Base-by-base conservation (phyloP, 345 rosid species). In the Populus davidiana region DNA sequence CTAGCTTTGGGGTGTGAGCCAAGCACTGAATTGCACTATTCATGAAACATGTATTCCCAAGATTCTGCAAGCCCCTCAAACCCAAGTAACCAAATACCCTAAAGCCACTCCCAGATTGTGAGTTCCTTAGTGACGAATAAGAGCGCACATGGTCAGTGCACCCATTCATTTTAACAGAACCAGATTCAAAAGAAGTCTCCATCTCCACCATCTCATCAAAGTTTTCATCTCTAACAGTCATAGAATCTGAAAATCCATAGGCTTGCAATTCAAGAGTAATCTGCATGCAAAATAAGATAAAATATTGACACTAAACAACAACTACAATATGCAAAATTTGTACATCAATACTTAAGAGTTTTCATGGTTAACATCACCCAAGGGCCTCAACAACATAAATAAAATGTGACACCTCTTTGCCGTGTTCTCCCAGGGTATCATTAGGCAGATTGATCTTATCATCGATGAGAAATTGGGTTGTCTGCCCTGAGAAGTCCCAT, bases 11-110 rank as follows among this genome's bases (percentile, higher is more conserved):
- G 65, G 95, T 93, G 86, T 92, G 97, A 12, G 92, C 94, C 84
- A 96, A 87, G 91, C 98, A 96, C 84, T 96, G 99, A 78, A 93
- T 89, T 75, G 95, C 86, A 70, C 97, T 96, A 80, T 96, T 96
- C 98, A 96, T 91, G 86, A 96, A 94, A 78, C 99, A 96, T 70
- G 99, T 96, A 80, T 94, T 93, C 83, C 97, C 97, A 72, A 96
- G 94, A 86, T 96, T 93, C 84, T 89, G 96, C 83, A 92, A 84
- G 84, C 98, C 99, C 35, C 93, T 83, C 86, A 96, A 80, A 76
- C 98, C 99, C 86, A 96, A 83, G 72, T 86, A 91, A 72, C 93
- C 91, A 76, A 89, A 88, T 87, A 89, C 93, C 72, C 90, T 88
- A 39, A 88, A 82, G 79, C 83, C 86, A 79, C 84, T 87, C 77